These are phyloP conservation scores for Microcyclospora tardicrescens DNA, from an alignment of 2,329 filamentous ascomycete species.

Conservation along the genomic window DNA sequence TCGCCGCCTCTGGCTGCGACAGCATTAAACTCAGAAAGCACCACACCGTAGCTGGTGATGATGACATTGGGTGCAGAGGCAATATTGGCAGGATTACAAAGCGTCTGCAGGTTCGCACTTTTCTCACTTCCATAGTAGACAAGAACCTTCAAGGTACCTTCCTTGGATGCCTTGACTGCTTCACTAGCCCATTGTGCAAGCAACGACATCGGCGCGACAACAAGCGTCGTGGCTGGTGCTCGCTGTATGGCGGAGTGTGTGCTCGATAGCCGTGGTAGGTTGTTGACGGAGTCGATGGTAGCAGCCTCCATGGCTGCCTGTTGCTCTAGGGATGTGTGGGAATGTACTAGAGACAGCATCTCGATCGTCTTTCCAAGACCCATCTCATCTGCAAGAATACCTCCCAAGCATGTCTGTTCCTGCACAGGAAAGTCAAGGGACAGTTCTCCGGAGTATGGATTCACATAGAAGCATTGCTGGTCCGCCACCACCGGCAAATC, in stretches of 20 bases:
- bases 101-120: conserved; percentile 57
- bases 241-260: conserved; percentile 45
- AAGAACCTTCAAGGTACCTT: conserved; percentile 68
- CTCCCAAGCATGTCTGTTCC: conserved; percentile 87
- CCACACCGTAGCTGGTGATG: conserved; percentile 86
- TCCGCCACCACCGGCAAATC: conserved; percentile 52
- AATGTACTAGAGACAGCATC: conserved; percentile 87
- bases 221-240: conserved; percentile 81
- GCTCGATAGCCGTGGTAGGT: conserved; percentile 49
- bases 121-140: conserved; percentile 92
- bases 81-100: conserved; percentile 66
- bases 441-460: conserved; percentile 90
- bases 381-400: conserved; percentile 94
- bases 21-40: conserved; percentile 78
- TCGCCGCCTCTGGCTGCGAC: conserved; percentile 55
- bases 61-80: conserved; percentile 72
- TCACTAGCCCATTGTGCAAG: conserved; percentile 97
- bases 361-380: conserved; percentile 96
- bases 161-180: conserved; percentile 75
- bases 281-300: conserved; percentile 37
- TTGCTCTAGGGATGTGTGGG: conserved; percentile 48
- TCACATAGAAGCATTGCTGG: conserved; percentile 76
- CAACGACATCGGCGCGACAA: conserved; percentile 93
- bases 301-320: conserved; percentile 13
- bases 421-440: conserved; percentile 85